Evolutionary conservation across 208 protist species (phyloP), one percentile per base, ranked within the genome.

Genomic region (Porcisia hertigi): DNA sequence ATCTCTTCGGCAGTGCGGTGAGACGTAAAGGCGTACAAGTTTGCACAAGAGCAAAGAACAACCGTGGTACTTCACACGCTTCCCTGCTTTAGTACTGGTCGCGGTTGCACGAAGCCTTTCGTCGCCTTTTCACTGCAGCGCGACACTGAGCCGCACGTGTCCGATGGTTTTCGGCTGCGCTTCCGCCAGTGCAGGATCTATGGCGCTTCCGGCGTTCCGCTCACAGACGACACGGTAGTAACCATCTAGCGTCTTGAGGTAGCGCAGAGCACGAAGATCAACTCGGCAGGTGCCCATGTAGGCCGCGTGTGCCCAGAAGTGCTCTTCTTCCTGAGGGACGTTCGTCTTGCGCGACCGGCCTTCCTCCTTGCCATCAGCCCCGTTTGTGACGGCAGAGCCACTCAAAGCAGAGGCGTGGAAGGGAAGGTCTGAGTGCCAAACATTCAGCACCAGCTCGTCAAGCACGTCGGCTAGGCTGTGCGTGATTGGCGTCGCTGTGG

Each of bases 251-350:
- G 69, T 60, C 5, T 73, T 65, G 20, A 97, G 72, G 71, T 92
- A 94, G 6, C 91, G 89, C 71, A 97, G 81, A 7, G 91, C 86
- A 41, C 88, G 86, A 6, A 97, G 88, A 77, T 97, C 91, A 4
- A 97, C 81, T 12, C 85, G 76, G 63, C 86, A 92, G 34, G 91
- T 87, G 59, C 91, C 93, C 73, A 95, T 77, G 63, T 86, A 81
- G 30, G 90, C 88, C 0, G 88, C 82, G 12, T 75, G 81, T 5
- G 81, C 79, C 93, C 90, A 95, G 67, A 95, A 94, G n/a, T 73
- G 30, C 54, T 88, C 76, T 69, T 95, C 91, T 8, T 80, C 75
- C 52, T 63, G 69, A 49, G 39, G 63, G 41, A 34, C 36, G 9
- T 6, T 52, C 25, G 7, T 30, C 41, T 43, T 25, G 41, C 60